A percentile compares a stretch with the other conserved stretches of the same genome.
Conservation (phyloP, 2,329 filamentous ascomycete species). For the Tolypocladium guangdongense region DNA sequence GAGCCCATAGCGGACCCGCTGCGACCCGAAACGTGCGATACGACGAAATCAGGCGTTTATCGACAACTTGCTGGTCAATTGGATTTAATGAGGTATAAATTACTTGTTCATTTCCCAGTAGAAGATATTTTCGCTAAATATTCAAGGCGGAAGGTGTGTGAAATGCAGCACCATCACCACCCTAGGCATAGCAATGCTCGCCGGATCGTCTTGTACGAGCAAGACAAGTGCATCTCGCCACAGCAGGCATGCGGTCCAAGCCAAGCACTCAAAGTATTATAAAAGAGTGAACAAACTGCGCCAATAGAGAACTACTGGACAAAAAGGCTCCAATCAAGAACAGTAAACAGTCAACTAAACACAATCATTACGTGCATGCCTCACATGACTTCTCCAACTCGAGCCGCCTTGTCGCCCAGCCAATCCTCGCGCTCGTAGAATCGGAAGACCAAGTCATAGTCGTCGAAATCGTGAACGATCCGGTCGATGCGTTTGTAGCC, state of each 20-base stretch:
- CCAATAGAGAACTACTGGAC: background rate
- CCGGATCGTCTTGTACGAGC: too few species aligned
- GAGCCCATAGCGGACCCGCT: too few species aligned
- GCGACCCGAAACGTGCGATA: too few species aligned
- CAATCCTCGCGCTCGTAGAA: constrained; percentile 91
- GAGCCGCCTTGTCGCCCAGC: constrained; percentile 39
- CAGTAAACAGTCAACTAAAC: background rate
- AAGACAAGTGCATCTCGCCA: background rate
- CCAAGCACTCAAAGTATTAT: background rate
- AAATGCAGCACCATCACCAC: too few species aligned
- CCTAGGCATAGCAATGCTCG: too few species aligned
- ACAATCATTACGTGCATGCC: background rate
- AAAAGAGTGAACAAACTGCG: background rate
- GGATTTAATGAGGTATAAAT: too few species aligned
- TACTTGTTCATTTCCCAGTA: too few species aligned
- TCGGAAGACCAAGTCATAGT: constrained; percentile 91
- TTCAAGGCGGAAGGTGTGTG: too few species aligned
- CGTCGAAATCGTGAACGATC: constrained; percentile 94
- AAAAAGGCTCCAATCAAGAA: background rate
- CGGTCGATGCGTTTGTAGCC: constrained; percentile 87
- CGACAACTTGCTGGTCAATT: too few species aligned
- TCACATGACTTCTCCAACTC: constrained; percentile 41
- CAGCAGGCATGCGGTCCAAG: background rate
- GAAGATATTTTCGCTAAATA: too few species aligned
- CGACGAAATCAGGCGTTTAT: too few species aligned